Percentiles rank a stretch among this genome's conserved stretches.
Evolutionary conservation across 2,329 filamentous ascomycete genomes (phyloP).

Genomic region (Chrysoporthe austroafricana): DNA sequence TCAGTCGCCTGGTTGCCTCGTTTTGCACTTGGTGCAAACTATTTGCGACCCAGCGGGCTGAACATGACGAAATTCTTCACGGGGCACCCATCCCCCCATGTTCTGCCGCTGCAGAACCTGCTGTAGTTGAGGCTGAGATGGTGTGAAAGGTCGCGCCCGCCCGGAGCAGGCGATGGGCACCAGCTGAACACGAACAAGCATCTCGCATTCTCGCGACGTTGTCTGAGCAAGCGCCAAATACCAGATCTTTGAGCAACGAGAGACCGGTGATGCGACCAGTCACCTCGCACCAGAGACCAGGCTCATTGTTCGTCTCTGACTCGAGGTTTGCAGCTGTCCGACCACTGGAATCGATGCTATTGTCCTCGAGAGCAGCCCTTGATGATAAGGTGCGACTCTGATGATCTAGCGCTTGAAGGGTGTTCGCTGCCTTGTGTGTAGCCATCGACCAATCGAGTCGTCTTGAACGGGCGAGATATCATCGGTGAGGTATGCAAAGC

Average conservation of each 20-base stretch:
- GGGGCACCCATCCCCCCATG: background rate
- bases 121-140: background rate
- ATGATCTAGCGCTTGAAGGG: background rate
- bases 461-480: background rate
- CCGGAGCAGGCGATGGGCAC: background rate
- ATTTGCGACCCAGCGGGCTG: background rate
- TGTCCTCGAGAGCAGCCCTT: background rate
- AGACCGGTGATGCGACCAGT: conserved; percentile 12
- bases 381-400: background rate
- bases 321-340: conserved; percentile 8
- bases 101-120: background rate
- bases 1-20: conserved; percentile 2
- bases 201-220: conserved; percentile 8
- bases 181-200: background rate
- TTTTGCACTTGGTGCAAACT: background rate
- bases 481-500: background rate
- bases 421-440: background rate
- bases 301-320: background rate
- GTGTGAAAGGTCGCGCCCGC: background rate
- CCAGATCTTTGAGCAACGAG: conserved; percentile 22
- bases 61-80: background rate
- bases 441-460: background rate
- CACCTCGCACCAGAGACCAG: conserved; percentile 4
- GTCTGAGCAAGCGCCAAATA: conserved; percentile 17
- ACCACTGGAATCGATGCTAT: background rate